Conservation (phyloP, 345 rosid species). For the Pugionium dolabratum region DNA sequence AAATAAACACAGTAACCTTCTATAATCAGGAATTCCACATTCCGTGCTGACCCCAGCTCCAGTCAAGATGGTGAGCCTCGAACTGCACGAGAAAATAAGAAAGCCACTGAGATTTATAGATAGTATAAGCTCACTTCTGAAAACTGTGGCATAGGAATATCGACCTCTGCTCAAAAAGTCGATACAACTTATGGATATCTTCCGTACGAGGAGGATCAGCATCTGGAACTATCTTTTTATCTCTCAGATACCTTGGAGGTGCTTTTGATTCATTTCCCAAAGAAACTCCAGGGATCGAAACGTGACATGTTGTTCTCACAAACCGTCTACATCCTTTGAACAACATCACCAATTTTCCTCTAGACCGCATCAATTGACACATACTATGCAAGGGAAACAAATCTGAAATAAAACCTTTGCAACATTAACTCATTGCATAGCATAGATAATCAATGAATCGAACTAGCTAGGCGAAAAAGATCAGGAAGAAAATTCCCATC, state of each 20-base stretch:
- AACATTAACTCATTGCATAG: constrained; percentile 9
- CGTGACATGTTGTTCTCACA: constrained; percentile 57
- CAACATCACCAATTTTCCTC: constrained; percentile 29
- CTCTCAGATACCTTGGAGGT: constrained; percentile 47
- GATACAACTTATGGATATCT: constrained; percentile 60
- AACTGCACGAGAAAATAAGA: constrained; percentile 44
- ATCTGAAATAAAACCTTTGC: constrained; percentile 22
- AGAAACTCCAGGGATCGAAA: constrained; percentile 53
- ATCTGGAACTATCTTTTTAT: constrained; percentile 69
- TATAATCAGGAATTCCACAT: constrained; percentile 94
- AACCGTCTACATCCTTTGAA: constrained; percentile 42
- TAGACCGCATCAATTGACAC: constrained; percentile 28
- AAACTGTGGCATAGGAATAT: not conserved
- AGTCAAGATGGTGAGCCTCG: constrained; percentile 69
- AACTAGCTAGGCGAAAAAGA: not conserved
- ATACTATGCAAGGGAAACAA: constrained; percentile 31
- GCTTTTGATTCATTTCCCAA: constrained; percentile 35
- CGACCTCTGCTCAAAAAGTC: constrained; percentile 71
- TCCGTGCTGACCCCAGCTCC: constrained; percentile 97
- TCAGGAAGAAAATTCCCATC: not conserved
- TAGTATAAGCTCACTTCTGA: not conserved
- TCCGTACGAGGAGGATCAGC: constrained; percentile 70
- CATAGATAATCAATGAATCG: not conserved
- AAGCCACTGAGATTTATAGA: not conserved
- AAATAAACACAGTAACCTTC: constrained; percentile 56